A percentile compares a stretch with the other conserved stretches of the same genome.
Evolutionary conservation across 768 basidiomycete species (phyloP).

Genomic region (Phlebiopsis gigantea): DNA sequence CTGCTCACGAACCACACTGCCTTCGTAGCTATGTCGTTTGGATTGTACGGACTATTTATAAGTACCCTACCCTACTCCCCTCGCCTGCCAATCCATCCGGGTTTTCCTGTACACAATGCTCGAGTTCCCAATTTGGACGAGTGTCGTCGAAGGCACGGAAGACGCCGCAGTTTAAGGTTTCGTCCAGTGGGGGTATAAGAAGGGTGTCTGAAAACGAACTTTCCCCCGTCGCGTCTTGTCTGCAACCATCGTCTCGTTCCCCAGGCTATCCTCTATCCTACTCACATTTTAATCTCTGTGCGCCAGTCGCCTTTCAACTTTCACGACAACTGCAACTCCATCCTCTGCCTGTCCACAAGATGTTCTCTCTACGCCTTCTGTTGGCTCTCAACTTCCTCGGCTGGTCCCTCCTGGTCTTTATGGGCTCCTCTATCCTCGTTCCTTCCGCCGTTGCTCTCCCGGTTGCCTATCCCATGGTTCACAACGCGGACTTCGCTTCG

Average conservation of each 20-base stretch:
- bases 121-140: background rate
- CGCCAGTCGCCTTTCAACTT: constrained; percentile 19
- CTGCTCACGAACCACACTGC: background rate
- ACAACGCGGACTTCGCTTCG: constrained; percentile 16
- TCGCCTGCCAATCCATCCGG: background rate
- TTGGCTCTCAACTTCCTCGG: constrained; percentile 37
- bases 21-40: background rate
- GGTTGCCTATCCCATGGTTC: constrained; percentile 19
- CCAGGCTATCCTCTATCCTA: constrained; percentile 16
- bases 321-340: constrained; percentile 14
- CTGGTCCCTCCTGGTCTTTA: constrained; percentile 15
- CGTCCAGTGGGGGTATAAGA: constrained; percentile 19
- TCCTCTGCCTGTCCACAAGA: constrained; percentile 15
- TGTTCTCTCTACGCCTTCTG: constrained; percentile 34
- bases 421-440: constrained; percentile 20
- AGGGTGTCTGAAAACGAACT: constrained; percentile 6
- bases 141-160: background rate
- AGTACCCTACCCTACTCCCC: background rate
- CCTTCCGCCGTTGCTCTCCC: constrained; percentile 23
- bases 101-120: background rate
- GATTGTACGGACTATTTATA: constrained; percentile 4
- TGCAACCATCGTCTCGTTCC: constrained; percentile 14
- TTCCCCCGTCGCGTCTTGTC: constrained; percentile 16
- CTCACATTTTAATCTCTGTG: constrained; percentile 11
- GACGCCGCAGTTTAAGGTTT: constrained; percentile 18